phyloP scores from a whole-genome alignment of 1,139 yeast genomes.

The Saccharomyces hybrid region DNA sequence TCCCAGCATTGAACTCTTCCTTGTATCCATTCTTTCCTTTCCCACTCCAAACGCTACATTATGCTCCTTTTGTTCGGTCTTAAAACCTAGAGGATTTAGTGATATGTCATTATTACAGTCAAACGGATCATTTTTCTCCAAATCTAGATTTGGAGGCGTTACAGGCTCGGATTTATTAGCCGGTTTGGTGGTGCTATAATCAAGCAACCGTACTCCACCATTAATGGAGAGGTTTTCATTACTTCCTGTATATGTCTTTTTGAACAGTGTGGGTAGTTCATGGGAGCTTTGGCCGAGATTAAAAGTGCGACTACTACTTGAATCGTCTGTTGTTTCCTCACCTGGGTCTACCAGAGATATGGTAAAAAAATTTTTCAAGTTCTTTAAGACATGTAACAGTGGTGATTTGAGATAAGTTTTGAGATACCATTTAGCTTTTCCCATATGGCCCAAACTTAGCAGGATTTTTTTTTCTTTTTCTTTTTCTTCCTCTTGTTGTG shows the following conservation, averaged over 20 bases:
- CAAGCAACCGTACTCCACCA: neutral
- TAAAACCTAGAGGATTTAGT: neutral
- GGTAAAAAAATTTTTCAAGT: conserved; percentile 10
- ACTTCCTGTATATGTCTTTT: neutral
- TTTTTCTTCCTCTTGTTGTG: neutral
- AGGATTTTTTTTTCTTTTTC: conserved; percentile 10
- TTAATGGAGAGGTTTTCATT: neutral
- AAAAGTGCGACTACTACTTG: neutral
- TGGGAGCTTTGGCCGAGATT: neutral
- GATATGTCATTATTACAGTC: neutral
- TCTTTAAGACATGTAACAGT: conserved; percentile 8
- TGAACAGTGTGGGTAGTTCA: neutral
- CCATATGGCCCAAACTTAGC: conserved; percentile 7
- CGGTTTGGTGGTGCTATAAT: neutral
- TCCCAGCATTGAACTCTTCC: neutral
- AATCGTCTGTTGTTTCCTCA: conserved; percentile 9
- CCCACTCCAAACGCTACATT: neutral
- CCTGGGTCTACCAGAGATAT: conserved; percentile 13
- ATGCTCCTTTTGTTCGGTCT: neutral
- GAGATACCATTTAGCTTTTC: conserved; percentile 1
- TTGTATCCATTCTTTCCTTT: neutral
- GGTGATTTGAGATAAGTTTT: conserved; percentile 6
- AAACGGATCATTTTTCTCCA: neutral
- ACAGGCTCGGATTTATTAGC: neutral
- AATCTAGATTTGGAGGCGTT: neutral